These are phyloP conservation scores for Didymella keratinophila DNA, from an alignment of 2,329 filamentous ascomycete genomes.

Conservation along the genomic window DNA sequence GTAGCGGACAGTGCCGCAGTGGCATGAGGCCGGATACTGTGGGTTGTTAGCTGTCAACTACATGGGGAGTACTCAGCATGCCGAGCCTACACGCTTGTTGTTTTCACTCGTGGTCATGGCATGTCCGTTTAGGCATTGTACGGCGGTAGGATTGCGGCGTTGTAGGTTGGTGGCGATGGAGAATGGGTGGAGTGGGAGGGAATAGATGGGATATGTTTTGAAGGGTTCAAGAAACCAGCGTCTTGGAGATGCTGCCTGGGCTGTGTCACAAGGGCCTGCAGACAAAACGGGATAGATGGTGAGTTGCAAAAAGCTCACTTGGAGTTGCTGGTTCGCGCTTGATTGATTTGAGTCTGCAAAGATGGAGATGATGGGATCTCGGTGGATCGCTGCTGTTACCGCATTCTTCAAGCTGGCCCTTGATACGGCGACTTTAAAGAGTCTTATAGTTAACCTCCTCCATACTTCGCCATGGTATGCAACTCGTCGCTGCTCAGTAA, in stretches of 20 bases:
- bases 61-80: too few relatives aligned
- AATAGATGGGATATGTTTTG: conserved; percentile 44
- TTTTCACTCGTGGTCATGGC: conserved; percentile 4
- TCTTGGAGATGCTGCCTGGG: neutral
- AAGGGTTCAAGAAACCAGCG: conserved; percentile 15
- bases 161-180: conserved; percentile 41
- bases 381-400: too few relatives aligned
- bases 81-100: neutral
- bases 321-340: too few relatives aligned
- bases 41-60: too few relatives aligned
- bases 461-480: neutral
- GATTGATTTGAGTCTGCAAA: too few relatives aligned
- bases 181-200: conserved; percentile 42
- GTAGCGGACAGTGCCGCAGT: conserved; percentile 61
- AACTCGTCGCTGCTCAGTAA: neutral
- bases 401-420: too few relatives aligned
- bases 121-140: conserved; percentile 24
- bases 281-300: too few relatives aligned
- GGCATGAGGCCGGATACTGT: conserved; percentile 56
- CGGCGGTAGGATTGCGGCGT: conserved; percentile 19
- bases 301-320: too few relatives aligned
- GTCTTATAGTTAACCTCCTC: neutral
- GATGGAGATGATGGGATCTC: too few relatives aligned
- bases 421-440: neutral
- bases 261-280: neutral